Percentiles rank a stretch among this genome's conserved stretches.
Evolutionary conservation across 1,284 basidiomycete species (phyloP).

Genomic region (Heterobasidion irregulare): DNA sequence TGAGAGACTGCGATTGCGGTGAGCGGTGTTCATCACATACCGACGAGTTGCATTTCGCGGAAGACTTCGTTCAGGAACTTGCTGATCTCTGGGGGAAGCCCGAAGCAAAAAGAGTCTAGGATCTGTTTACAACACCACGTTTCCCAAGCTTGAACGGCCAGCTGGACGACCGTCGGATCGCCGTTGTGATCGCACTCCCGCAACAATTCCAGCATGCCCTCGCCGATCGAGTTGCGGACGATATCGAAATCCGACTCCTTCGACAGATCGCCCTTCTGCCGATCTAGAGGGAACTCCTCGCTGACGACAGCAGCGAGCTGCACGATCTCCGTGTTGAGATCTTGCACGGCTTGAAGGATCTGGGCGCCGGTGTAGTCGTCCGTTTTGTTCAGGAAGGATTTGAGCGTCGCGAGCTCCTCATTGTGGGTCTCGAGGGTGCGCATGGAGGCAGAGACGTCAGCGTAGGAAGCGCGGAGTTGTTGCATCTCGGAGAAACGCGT

Average conservation of each 20-base stretch:
- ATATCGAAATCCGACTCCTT: constrained; percentile 22
- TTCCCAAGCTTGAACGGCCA: constrained; percentile 32
- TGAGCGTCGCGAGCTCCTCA: constrained; percentile 25
- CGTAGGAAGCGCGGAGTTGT: constrained; percentile 9
- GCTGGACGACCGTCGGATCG: constrained; percentile 29
- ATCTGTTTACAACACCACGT: constrained; percentile 26
- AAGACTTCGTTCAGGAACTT: constrained; percentile 23
- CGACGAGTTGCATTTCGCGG: constrained; percentile 24
- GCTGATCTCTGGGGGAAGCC: constrained; percentile 24
- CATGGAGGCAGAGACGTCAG: constrained; percentile 6
- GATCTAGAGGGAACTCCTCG: constrained; percentile 24
- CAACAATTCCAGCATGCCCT: constrained; percentile 20
- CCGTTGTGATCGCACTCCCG: constrained; percentile 20
- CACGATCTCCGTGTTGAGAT: constrained; percentile 28
- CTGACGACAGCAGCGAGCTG: constrained; percentile 27
- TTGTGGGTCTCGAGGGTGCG: constrained; percentile 17
- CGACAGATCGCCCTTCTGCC: constrained; percentile 15
- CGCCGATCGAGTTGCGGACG: constrained; percentile 20
- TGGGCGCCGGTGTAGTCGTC: constrained; percentile 29
- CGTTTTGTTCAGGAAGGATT: constrained; percentile 29
- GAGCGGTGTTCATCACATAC: constrained; percentile 14
- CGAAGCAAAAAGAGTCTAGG: constrained; percentile 27
- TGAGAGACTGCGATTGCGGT: neutral
- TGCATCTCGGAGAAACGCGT: constrained; percentile 9
- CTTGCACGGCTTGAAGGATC: constrained; percentile 27